phyloP scores from a whole-genome alignment of 768 basidiomycete species.

The Collybiopsis confluens region DNA sequence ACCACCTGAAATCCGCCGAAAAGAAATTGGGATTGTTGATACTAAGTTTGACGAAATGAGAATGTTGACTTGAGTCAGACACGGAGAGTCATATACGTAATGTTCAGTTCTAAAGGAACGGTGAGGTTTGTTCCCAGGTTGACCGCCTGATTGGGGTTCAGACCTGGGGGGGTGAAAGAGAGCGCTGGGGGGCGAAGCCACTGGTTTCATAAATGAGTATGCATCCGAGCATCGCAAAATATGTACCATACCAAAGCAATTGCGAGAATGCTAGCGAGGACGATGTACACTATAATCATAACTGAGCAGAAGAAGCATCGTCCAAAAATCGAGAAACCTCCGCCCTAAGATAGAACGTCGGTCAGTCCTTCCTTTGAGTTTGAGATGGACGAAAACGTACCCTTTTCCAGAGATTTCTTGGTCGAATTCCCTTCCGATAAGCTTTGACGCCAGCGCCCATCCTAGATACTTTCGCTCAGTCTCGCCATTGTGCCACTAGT shows the following conservation, averaged over 20 bases:
- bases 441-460: not conserved
- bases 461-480: not conserved
- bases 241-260: not conserved
- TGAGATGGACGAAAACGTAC: not conserved
- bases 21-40: not conserved
- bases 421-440: not conserved
- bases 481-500: not conserved
- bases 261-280: not conserved
- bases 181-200: not conserved
- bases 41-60: not conserved
- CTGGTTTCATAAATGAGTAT: not conserved
- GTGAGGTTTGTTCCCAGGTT: not conserved
- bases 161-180: not conserved
- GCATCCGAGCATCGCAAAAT: not conserved
- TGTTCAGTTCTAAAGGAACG: not conserved
- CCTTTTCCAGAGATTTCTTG: not conserved
- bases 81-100: not conserved
- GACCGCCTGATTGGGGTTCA: not conserved
- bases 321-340: not conserved
- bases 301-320: slow-evolving; percentile 1
- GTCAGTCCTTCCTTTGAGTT: not conserved
- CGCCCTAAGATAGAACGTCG: not conserved
- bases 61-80: too few species aligned
- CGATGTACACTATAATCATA: not conserved
- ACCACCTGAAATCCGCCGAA: not conserved